Percentiles rank a stretch among this genome's conserved stretches.
phyloP scores from a whole-genome alignment of 2,329 filamentous ascomycete genomes.

The Pyrenophora tritici-repentis region DNA sequence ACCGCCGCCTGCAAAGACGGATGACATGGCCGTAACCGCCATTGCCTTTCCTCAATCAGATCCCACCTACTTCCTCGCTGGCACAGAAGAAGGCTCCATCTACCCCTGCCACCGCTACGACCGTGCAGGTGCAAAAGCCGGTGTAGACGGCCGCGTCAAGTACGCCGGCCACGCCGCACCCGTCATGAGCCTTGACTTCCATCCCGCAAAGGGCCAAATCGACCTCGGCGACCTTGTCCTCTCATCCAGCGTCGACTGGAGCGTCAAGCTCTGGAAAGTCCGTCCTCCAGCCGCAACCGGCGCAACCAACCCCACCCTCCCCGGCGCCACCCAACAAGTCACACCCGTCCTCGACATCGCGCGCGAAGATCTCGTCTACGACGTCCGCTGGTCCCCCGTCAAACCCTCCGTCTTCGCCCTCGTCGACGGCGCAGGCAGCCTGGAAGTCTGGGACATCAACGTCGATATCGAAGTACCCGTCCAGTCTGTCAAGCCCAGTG shows the following conservation, averaged over 20 bases:
- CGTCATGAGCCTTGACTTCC: slow-evolving; percentile 95
- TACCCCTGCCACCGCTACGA: slow-evolving; percentile 98
- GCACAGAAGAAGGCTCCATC: slow-evolving; percentile 94
- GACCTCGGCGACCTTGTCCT: slow-evolving; percentile 94
- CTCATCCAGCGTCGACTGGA: slow-evolving; percentile 94
- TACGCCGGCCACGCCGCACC: slow-evolving; percentile 92
- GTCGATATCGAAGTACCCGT: slow-evolving; percentile 91
- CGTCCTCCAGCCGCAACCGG: slow-evolving; percentile 75
- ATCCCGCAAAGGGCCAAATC: slow-evolving; percentile 87
- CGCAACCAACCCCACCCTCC: slow-evolving; percentile 49
- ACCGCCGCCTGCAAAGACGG: slow-evolving; percentile 78
- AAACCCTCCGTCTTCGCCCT: slow-evolving; percentile 94
- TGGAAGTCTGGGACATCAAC: slow-evolving; percentile 95
- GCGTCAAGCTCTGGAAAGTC: slow-evolving; percentile 94
- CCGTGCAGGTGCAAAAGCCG: slow-evolving; percentile 93
- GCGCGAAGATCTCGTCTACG: slow-evolving; percentile 95
- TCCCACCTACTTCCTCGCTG: slow-evolving; percentile 95
- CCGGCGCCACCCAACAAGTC: slow-evolving; percentile 56
- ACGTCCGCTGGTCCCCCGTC: slow-evolving; percentile 91
- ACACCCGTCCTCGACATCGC: slow-evolving; percentile 85
- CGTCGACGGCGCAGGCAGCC: slow-evolving; percentile 87
- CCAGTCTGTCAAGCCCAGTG: slow-evolving; percentile 75
- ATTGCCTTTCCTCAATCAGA: slow-evolving; percentile 94
- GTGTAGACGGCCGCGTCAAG: slow-evolving; percentile 84
- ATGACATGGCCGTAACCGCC: slow-evolving; percentile 92